Conservation (phyloP, 1,139 yeast species). For the Taphrina flavorubra region DNA sequence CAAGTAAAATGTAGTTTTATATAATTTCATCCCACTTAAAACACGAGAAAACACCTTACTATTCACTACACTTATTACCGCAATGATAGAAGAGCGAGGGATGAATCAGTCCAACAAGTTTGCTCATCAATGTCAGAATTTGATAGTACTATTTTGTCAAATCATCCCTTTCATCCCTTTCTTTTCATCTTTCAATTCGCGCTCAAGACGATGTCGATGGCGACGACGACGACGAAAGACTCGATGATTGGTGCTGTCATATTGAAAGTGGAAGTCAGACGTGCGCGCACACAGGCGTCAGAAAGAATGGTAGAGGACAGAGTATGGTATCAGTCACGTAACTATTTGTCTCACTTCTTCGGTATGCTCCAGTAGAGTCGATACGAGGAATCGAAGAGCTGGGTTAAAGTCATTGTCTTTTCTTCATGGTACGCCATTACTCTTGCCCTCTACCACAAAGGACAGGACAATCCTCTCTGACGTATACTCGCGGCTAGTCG, state of each 20-base stretch:
- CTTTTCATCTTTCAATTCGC: neutral
- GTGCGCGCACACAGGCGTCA: neutral
- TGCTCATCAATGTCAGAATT: conserved; percentile 30
- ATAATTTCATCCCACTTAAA: neutral
- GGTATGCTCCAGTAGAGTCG: conserved; percentile 22
- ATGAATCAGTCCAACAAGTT: conserved; percentile 25
- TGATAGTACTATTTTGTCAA: conserved; percentile 26
- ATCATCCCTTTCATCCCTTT: conserved; percentile 19
- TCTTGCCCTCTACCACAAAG: neutral
- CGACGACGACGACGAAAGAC: conserved; percentile 8
- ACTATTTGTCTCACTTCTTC: conserved; percentile 25
- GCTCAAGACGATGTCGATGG: neutral
- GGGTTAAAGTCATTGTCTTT: conserved; percentile 24
- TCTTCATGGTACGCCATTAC: conserved; percentile 25
- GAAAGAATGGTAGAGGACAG: neutral
- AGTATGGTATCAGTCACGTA: conserved; percentile 15
- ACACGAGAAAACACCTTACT: neutral
- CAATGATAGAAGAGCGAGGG: neutral
- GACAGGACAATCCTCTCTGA: no score
- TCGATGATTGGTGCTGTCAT: conserved; percentile 9
- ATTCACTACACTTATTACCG: no score
- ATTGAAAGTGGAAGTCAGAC: no score
- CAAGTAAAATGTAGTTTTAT: conserved; percentile 8
- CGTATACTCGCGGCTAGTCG: no score
- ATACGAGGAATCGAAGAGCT: conserved; percentile 28